Evolutionary conservation across 768 basidiomycete genomes (phyloP).

Genomic region (Lepiota brunneoincarnata): DNA sequence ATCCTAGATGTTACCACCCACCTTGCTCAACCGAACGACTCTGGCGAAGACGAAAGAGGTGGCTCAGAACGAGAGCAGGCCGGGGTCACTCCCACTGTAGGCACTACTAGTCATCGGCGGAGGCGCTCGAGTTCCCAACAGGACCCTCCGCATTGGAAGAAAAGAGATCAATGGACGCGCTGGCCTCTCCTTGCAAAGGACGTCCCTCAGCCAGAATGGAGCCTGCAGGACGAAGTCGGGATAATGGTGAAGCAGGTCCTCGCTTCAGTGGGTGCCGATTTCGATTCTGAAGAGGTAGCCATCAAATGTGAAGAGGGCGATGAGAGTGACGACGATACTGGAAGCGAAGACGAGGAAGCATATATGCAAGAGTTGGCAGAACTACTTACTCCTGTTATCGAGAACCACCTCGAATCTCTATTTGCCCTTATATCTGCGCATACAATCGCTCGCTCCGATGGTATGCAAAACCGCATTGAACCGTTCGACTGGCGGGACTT

Average conservation of each 20-base stretch:
- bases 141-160: conserved; percentile 16
- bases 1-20: conserved; percentile 7
- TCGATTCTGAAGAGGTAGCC: conserved; percentile 7
- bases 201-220: conserved; percentile 67
- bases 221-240: conserved; percentile 64
- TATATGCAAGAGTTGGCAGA: conserved; percentile 6
- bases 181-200: conserved; percentile 72
- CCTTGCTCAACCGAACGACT: neutral
- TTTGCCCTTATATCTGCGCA: conserved; percentile 9
- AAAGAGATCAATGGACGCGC: conserved; percentile 62
- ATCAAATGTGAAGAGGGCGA: neutral
- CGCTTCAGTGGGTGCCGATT: conserved; percentile 16
- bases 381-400: conserved; percentile 3
- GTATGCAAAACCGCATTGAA: conserved; percentile 14
- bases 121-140: conserved; percentile 21
- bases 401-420: conserved; percentile 9
- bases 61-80: neutral
- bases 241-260: conserved; percentile 40
- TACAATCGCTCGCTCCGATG: conserved; percentile 7
- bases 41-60: neutral
- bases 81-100: neutral
- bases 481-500: conserved; percentile 10
- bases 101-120: neutral
- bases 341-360: conserved; percentile 19
- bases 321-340: conserved; percentile 2